Conservation (phyloP, 495 filamentous ascomycete species). For the Baudoinia panamericana region DNA sequence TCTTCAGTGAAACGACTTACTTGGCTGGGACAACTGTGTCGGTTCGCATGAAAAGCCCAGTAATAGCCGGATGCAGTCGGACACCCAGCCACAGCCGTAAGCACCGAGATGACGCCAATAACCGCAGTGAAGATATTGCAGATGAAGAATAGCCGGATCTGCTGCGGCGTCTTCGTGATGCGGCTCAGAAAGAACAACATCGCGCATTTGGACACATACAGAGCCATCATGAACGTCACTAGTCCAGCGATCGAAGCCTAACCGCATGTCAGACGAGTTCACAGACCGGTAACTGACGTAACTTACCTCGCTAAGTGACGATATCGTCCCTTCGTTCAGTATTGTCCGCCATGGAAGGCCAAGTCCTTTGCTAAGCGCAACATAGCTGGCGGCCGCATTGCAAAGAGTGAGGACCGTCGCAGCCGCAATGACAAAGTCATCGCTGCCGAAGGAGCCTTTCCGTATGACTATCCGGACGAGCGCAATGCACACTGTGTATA, state of each 20-base stretch:
- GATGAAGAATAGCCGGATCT: conserved; percentile 3
- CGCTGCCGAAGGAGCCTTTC: conserved; percentile 3
- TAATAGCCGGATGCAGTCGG: conserved; percentile 13
- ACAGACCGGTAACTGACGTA: background rate
- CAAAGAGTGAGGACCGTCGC: conserved; percentile 2
- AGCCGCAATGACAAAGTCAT: conserved; percentile 4
- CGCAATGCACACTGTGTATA: conserved; percentile 4
- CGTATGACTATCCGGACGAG: conserved; percentile 4
- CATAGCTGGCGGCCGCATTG: conserved; percentile 7
- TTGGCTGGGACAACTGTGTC: conserved; percentile 13
- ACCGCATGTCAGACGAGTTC: conserved; percentile 5
- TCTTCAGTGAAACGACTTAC: conserved; percentile 6
- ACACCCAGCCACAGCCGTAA: conserved; percentile 12
- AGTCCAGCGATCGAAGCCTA: conserved; percentile 1
- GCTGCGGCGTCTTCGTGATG: conserved; percentile 15
- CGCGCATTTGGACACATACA: conserved; percentile 22
- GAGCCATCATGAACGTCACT: conserved; percentile 13
- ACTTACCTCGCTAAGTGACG: background rate
- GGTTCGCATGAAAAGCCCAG: conserved; percentile 3
- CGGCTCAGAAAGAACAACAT: conserved; percentile 22
- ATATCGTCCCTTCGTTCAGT: background rate
- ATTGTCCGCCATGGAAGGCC: background rate
- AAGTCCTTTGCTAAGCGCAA: conserved; percentile 2
- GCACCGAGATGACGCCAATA: conserved; percentile 9
- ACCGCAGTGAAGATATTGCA: conserved; percentile 20